These are phyloP conservation scores for Solanum arcanum DNA, from an alignment of 257 asterid genomes.

Conservation along the genomic window DNA sequence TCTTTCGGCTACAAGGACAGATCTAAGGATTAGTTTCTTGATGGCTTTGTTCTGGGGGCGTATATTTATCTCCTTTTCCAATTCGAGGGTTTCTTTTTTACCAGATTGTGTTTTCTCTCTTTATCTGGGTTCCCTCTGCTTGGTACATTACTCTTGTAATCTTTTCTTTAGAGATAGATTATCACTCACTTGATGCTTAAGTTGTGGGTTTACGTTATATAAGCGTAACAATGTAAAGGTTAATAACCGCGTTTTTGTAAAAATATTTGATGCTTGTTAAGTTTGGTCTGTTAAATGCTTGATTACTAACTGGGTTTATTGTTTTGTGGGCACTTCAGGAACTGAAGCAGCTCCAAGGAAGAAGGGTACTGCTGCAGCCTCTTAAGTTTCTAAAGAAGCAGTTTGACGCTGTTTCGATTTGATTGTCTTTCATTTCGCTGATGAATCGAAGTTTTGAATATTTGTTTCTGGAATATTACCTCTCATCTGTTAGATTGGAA, in stretches of 20 bases:
- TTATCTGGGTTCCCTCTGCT: not conserved
- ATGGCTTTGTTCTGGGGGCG: slow-evolving; percentile 72
- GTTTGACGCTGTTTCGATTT: not conserved
- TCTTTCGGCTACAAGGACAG: slow-evolving; percentile 57
- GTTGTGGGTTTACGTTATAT: no score
- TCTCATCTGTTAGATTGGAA: not conserved
- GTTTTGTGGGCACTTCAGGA: slow-evolving; percentile 4
- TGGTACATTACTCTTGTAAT: not conserved
- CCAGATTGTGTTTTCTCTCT: slow-evolving; percentile 2
- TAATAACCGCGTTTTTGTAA: not conserved
- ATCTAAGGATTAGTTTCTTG: slow-evolving; percentile 41
- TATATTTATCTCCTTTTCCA: slow-evolving; percentile 6
- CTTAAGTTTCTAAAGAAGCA: not conserved
- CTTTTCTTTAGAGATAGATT: not conserved
- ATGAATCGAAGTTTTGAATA: not conserved
- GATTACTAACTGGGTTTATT: not conserved
- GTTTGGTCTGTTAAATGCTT: not conserved
- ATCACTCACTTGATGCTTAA: not conserved
- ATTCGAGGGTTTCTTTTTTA: slow-evolving; percentile 7
- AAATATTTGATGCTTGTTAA: not conserved
- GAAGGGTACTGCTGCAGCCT: slow-evolving; percentile 13
- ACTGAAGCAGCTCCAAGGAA: slow-evolving; percentile 29
- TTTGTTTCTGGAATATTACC: not conserved
- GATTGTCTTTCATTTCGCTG: not conserved
- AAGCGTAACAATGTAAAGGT: not conserved